These are phyloP conservation scores for Coix lacrymajobi DNA, from an alignment of 176 grass and related monocot species.

Conservation along the genomic window DNA sequence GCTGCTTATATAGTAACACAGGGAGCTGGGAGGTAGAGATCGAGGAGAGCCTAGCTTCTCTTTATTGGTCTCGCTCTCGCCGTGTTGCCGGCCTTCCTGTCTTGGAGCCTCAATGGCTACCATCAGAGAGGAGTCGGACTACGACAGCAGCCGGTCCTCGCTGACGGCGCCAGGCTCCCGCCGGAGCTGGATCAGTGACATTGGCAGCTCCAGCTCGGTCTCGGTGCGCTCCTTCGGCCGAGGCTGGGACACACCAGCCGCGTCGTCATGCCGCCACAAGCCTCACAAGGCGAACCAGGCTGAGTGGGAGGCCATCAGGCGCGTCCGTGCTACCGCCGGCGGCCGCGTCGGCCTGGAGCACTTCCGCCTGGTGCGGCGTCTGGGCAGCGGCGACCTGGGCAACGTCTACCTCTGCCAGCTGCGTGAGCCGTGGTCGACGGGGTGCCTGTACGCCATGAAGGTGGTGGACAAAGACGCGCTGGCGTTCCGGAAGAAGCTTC, in stretches of 20 bases:
- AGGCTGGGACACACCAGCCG: not conserved
- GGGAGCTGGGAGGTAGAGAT: slow-evolving; percentile 17
- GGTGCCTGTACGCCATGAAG: slow-evolving; percentile 83
- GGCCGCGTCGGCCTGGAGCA: slow-evolving; percentile 68
- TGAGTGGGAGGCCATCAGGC: slow-evolving; percentile 79
- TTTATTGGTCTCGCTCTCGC: slow-evolving; percentile 1
- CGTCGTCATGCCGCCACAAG: slow-evolving; percentile 31
- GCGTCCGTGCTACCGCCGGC: slow-evolving; percentile 35
- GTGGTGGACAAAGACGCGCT: slow-evolving; percentile 81
- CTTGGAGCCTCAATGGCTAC: slow-evolving; percentile 36
- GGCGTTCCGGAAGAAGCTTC: slow-evolving; percentile 79
- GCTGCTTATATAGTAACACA: slow-evolving; percentile 28
- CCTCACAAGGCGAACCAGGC: slow-evolving; percentile 85
- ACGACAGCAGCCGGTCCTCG: slow-evolving; percentile 76
- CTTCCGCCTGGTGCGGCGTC: slow-evolving; percentile 75
- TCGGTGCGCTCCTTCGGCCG: slow-evolving; percentile 47
- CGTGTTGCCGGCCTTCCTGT: not conserved
- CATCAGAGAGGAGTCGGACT: slow-evolving; percentile 74
- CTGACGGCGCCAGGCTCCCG: slow-evolving; percentile 52
- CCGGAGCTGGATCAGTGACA: slow-evolving; percentile 80
- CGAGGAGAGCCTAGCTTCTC: not conserved
- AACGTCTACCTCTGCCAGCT: slow-evolving; percentile 89
- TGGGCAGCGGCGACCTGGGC: slow-evolving; percentile 84
- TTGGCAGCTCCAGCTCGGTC: slow-evolving; percentile 77
- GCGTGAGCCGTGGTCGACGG: slow-evolving; percentile 43